Base-by-base conservation (phyloP, 2,329 filamentous ascomycete genomes). In the Aspergillus quadricinctus region DNA sequence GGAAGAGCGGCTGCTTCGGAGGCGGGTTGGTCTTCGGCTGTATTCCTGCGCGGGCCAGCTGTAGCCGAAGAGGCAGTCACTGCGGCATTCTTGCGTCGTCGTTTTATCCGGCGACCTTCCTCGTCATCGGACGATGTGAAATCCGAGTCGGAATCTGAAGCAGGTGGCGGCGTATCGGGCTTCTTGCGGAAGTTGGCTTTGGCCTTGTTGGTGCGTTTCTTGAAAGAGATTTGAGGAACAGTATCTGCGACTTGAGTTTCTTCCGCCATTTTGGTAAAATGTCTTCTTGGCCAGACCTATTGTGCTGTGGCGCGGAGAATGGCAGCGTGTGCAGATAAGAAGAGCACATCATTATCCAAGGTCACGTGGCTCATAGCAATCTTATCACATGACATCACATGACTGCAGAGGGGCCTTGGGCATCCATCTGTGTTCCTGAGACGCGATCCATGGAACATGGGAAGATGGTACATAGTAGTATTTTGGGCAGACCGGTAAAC, bases 181-280 rank as follows among this genome's bases (percentile, higher is more conserved):
- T 90, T 86, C 78, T 96, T 96, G 69, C 92, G 86, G 54, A 92
- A 79, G 68, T 87, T 92, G 50, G 86, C 82, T 69, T 90, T 92
- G 60, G 82, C 83, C 71, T 92, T 95, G 67, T 83, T 83, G 62
- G 85, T 82, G 71, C 92, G 85, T 74, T 94, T 96, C 74, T 96
- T 97, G 83, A 97, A 97, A 17, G 72, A 66, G 49, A 77, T 69
- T 56, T 69, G 69, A 37, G 75, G 71, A 6, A 67, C 60, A 3
- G 62, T 31, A 1, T 66, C 58, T 21, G 63, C 54, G 7, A 60
- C 48, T 45, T 64, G 60, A 4, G 64, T 46, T 23, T 69, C 64
- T 35, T 72, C 72, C 53, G 69, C 64, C 69, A 73, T 72, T 23
- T 45, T 56, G 45, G 21, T 17, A 9, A 50, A 4, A n/a, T 17